Percentiles rank a stretch among this genome's conserved stretches.
phyloP scores from a whole-genome alignment of 768 basidiomycete species.

The Termitomyces sp. region DNA sequence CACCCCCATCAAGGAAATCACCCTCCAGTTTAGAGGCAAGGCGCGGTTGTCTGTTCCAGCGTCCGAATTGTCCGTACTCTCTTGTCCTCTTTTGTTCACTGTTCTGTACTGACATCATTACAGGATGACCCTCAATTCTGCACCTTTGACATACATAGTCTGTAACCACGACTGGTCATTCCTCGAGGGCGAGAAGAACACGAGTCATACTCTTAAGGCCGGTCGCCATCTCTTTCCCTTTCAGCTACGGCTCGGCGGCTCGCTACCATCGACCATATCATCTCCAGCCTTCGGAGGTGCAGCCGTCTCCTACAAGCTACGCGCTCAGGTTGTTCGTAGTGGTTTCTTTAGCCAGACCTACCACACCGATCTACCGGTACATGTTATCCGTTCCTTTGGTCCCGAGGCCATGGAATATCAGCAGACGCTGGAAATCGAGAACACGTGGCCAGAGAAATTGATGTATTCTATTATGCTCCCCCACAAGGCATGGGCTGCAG shows the following conservation, averaged over 20 bases:
- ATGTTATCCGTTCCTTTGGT: conserved; percentile 71
- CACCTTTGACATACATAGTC: conserved; percentile 56
- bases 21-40: conserved; percentile 82
- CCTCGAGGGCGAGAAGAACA: conserved; percentile 77
- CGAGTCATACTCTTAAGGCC: conserved; percentile 91
- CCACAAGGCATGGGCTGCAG: conserved; percentile 94
- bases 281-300: conserved; percentile 59
- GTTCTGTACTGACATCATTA: conserved; percentile 9
- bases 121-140: conserved; percentile 43
- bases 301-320: conserved; percentile 83
- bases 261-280: conserved; percentile 74
- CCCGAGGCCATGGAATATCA: conserved; percentile 91
- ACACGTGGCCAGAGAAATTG: conserved; percentile 96
- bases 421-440: conserved; percentile 93
- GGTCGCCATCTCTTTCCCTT: conserved; percentile 94
- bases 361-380: conserved; percentile 57
- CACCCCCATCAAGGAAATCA: conserved; percentile 82
- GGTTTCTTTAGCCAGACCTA: conserved; percentile 69
- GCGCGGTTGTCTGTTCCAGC: conserved; percentile 62
- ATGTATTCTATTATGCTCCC: conserved; percentile 95
- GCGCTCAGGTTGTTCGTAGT: conserved; percentile 77
- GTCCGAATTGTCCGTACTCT: conserved; percentile 55
- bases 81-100: conserved; percentile 9
- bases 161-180: conserved; percentile 92
- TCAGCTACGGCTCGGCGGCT: conserved; percentile 80